These are phyloP conservation scores for Houttuynia cordata DNA, from an alignment of 164 flowering plant genomes.

Conservation along the genomic window DNA sequence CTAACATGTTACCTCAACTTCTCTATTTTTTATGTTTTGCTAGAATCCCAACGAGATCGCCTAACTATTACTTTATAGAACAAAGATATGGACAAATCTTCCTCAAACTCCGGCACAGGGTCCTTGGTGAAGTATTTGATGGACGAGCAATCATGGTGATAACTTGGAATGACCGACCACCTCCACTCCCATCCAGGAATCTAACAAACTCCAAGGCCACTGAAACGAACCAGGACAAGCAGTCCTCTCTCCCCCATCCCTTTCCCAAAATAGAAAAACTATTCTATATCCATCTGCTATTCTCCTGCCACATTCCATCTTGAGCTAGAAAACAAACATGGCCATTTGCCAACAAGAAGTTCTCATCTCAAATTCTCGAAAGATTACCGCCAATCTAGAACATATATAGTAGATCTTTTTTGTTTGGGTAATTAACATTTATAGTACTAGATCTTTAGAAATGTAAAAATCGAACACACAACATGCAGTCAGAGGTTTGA, in stretches of 20 bases:
- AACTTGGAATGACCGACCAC: constrained; percentile 8
- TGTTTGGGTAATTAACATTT: too few species aligned
- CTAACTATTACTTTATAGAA: background rate
- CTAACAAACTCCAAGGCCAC: constrained; percentile 3
- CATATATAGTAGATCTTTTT: background rate
- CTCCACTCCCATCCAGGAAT: constrained; percentile 2
- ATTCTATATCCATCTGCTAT: background rate
- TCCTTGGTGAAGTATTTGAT: background rate
- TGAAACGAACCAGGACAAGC: background rate
- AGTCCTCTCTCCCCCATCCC: background rate
- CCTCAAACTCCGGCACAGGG: constrained; percentile 3
- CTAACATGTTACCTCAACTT: too few species aligned
- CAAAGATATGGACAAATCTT: background rate
- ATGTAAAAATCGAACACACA: background rate
- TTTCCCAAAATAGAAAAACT: constrained; percentile 5
- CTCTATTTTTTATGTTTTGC: too few species aligned
- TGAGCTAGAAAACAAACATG: background rate
- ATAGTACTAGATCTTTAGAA: too few species aligned
- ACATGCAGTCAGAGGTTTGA: background rate
- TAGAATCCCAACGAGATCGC: background rate
- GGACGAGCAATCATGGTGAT: constrained; percentile 4
- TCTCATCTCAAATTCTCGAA: too few species aligned
- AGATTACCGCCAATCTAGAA: background rate
- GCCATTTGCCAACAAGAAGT: too few species aligned
- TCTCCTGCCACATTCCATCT: background rate